Base-by-base conservation (phyloP, 2,329 filamentous ascomycete species). In the Epichloe brachyelytri region DNA sequence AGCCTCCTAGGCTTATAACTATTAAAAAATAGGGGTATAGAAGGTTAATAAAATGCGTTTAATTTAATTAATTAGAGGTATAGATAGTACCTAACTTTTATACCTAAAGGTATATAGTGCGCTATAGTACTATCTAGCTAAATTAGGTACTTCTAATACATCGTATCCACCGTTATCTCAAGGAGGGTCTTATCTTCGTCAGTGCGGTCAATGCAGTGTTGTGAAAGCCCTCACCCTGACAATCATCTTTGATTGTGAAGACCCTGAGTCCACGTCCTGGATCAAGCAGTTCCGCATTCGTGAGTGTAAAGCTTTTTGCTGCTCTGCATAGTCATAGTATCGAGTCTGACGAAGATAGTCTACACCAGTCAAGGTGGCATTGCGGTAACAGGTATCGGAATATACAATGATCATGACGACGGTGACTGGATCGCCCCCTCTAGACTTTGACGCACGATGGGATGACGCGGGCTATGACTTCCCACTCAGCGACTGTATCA, bases 271-370 rank as follows among this genome's bases (percentile, higher is more conserved):
- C 47, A 19, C 6, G 22, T 26, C 43, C 47, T 54, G 53, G 53
- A 41, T n/a, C 26, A 5, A 11, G 14, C 37, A 33, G 53, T 54
- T 54, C 39, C 53, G 53, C 50, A 50, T 54, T 41, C 47, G 50
- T 53, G 20, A 52, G 53, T 15, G 37, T 34, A 33, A 15, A 20
- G 11, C 15, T 40, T 15, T 17, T 17, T 49, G 17, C 39, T 45
- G 20, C 20, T 38, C 19, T 19, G 34, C 43, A 26, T 26, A 26
- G 22, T 26, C 26, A 30, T 30, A 30, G 26, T 30, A 8, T 30
- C 26, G 26, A 30, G 7, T 34, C 34, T 34, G 39, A 30, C 26
- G 50, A 43, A 46, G 39, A 50, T 41, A 54, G 50, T 54, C 45
- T 51, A 54, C 45, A 48, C 53, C 15, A 41, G 48, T 22, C 43